Evolutionary conservation across 176 grass and related monocot species (phyloP), one percentile per base, ranked within the genome.

Genomic region (Triticum timopheevii): DNA sequence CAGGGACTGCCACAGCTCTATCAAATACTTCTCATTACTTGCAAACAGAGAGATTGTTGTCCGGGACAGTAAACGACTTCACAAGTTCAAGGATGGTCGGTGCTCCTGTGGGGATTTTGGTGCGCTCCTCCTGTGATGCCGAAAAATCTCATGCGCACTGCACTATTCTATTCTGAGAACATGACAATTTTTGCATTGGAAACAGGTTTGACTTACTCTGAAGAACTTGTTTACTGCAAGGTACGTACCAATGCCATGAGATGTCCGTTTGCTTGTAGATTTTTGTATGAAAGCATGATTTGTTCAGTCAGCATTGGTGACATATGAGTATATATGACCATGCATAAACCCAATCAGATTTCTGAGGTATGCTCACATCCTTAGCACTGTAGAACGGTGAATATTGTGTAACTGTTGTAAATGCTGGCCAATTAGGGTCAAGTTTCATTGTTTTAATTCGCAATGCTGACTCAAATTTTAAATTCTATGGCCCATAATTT

Each of bases 71-170:
- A 97, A 91, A 80, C 83, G 90, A 17, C 88, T 97, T 81, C 95
- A 97, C 82, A 91, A 85, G 76, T 97, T 97, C 87, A 95, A 80
- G 82, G 87, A 95, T 38, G 95, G 95, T 10, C 77, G 24, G 64
- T 97, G 95, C 64, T 95, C 92, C 4, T 97, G 95, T 85, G 89
- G 95, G 35, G 93, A 97, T 97, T 97, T 95, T 67, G 71, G 84
- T 72, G 86, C 92, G 31, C 61, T 90, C 34, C 40, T 90, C 34
- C 28, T 92, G 40, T 97, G 88, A 97, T 35, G 36, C 54, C 8
- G 6, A 15, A 27, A 86, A 82, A 79, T 64, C 33, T 59, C 34
- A 66, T 23, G 3, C 34, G 33, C n/a, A 78, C 50, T 0, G 5
- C 52, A 2, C 65, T 79, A 73, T 24, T 72, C 65, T 78, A 65